Base-by-base conservation (phyloP, 495 filamentous ascomycete species). In the Lasiosphaeria ovina region DNA sequence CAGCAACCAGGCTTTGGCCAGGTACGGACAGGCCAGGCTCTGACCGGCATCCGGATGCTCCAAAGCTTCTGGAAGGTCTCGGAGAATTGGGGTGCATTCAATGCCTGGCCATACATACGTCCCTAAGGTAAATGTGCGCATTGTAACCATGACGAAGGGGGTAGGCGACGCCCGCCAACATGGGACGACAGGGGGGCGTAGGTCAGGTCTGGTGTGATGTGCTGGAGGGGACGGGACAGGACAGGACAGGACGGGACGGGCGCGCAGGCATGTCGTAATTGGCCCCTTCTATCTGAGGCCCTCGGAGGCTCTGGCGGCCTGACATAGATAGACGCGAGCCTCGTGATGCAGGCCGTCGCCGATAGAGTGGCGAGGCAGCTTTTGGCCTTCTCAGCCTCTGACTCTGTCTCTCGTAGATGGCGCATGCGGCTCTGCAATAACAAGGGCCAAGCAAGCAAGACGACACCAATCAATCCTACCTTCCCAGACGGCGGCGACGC, bases 51-150 rank as follows among this genome's bases (percentile, higher is more conserved):
- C 59, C 63, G 63, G 48, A 61, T 47, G 51, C 55, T 55, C 59
- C 33, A 59, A 57, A 65, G 63, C 63, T 65, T 65, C 63, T 65
- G 48, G 63, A 65, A 65, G 57, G 42, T 36, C 45, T n/a, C 35
- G 55, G 34, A 62, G 51, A 57, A 54, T 17, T 35, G 38, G 35
- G 51, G 63, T 42, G 47, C 35, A 54, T 55, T 24, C 62, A 54
- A 64, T 60, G 62, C 62, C 53, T 38, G 55, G 24, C 49, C 17
- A 35, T 36, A 12, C 34, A 17, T 58, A 6, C 36, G 35, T 11
- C 17, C 17, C 11, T 10, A 24, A 12, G 6, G 17, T 33, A 38
- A 38, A 33, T 12, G 34, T 36, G 35, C 52, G 62, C 62, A 64
- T 64, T 17, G 53, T 47, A 55, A 60, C 35, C 8, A n/a, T n/a